phyloP scores from a whole-genome alignment of 768 basidiomycete genomes.

The Collybiopsis luxurians region DNA sequence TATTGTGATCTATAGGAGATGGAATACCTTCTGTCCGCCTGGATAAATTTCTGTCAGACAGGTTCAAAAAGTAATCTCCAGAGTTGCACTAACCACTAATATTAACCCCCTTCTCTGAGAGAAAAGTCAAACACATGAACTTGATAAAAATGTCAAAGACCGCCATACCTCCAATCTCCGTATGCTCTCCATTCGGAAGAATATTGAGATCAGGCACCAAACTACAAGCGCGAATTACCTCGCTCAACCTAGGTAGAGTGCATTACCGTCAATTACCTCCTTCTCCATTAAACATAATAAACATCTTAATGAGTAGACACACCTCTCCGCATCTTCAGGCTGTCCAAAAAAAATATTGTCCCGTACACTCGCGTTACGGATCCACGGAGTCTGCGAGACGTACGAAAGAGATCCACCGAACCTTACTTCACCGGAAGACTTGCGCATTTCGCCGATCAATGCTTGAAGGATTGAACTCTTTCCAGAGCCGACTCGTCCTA shows the following conservation, averaged over 20 bases:
- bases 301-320: slow-evolving; percentile 5
- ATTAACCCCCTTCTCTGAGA: slow-evolving; percentile 77
- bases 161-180: slow-evolving; percentile 55
- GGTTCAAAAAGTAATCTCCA: not conserved
- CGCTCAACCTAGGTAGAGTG: slow-evolving; percentile 41
- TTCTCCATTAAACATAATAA: too few relatives aligned
- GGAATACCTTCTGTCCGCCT: slow-evolving; percentile 33
- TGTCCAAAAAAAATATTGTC: slow-evolving; percentile 78
- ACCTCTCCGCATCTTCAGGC: slow-evolving; percentile 56
- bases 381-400: slow-evolving; percentile 64
- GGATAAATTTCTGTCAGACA: not conserved
- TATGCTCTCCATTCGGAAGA: slow-evolving; percentile 65
- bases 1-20: too few relatives aligned
- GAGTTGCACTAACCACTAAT: slow-evolving; percentile 45
- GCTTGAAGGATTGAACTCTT: slow-evolving; percentile 64
- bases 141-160: too few relatives aligned
- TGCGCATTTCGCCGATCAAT: slow-evolving; percentile 67
- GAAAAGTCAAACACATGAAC: too few relatives aligned
- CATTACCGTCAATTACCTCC: not conserved
- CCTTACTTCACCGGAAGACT: slow-evolving; percentile 48
- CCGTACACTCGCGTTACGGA: slow-evolving; percentile 63
- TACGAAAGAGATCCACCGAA: slow-evolving; percentile 58
- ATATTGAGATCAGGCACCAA: slow-evolving; percentile 70
- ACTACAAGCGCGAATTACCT: slow-evolving; percentile 62
- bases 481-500: slow-evolving; percentile 75